Evolutionary conservation across 129 eudicot genomes (phyloP).

Genomic region (Dittrichia graveolens): DNA sequence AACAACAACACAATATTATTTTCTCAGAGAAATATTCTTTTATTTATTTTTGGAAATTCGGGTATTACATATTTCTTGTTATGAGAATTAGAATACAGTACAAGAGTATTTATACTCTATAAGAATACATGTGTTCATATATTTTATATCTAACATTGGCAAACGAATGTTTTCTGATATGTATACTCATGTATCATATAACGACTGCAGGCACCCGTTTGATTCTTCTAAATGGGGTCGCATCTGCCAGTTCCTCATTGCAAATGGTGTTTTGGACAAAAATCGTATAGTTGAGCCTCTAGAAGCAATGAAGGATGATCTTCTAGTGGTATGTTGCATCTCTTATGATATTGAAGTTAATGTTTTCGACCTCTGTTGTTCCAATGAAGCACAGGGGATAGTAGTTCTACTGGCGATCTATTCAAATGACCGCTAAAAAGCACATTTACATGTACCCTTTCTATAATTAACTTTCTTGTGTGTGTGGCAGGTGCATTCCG

Average conservation of each 20-base stretch:
- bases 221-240: constrained; percentile 99
- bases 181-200: not conserved
- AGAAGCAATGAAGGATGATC: constrained; percentile 87
- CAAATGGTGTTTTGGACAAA: constrained; percentile 61
- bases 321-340: constrained; percentile 67
- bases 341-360: not conserved
- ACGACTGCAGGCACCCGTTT: constrained; percentile 81
- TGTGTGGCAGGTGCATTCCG: constrained; percentile 77
- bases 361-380: not conserved
- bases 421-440: not conserved
- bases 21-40: no score
- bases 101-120: no score
- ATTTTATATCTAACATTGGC: not conserved
- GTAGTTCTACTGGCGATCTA: not conserved
- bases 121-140: no score
- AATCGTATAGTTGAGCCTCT: constrained; percentile 69
- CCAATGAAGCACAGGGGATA: not conserved
- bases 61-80: no score
- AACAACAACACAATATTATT: no score
- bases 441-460: not conserved
- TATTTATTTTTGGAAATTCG: no score
- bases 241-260: constrained; percentile 68
- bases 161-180: not conserved
- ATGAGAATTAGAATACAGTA: no score
- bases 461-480: constrained; percentile 7